Base-by-base conservation (phyloP, 352 stramenopile genomes). In the Pythium grandisporangium region DNA sequence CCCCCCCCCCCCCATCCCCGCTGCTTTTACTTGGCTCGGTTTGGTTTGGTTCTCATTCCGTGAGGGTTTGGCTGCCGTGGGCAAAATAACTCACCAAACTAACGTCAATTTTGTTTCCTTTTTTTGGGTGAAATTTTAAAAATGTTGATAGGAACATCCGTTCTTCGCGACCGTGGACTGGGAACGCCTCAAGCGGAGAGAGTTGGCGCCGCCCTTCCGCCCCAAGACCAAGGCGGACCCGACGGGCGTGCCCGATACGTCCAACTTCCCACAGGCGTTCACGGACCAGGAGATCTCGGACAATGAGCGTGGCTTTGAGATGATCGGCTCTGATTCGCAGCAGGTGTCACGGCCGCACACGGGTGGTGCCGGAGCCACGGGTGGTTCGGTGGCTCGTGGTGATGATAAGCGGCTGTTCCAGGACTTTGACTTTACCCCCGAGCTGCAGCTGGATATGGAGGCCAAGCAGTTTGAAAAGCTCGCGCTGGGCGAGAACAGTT, bases 121-220 rank as follows among this genome's bases (percentile, higher is more conserved):
- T 40, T 42, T 22, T 34, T n/a, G n/a, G n/a, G n/a, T n/a, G n/a
- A n/a, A n/a, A n/a, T n/a, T n/a, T n/a, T n/a, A n/a, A n/a, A n/a
- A n/a, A n/a, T n/a, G n/a, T n/a, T n/a, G n/a, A 6, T 32, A 72
- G 66, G 62, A 73, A 42, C 68, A 84, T 36, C 69, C 70, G 16
- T 96, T 96, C 63, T 96, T 96, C 32, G 29, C 63, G 4, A 42
- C 58, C n/a, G 60, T 96, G 16, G 76, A 95, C 51, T 96, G 78
- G 76, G 79, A 91, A 33, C 74, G 71, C 35, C 55, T 96, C 29
- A 87, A 77, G 45, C 65, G 66, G 21, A 78, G 79, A 25, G 74
- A 95, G 45, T 48, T 96, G 17, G 12, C 70, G 6, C 83, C 85
- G 30, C 81, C 84, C 10, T 96, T 95, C 62, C 66, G 68, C 30